Evolutionary conservation across 2,329 filamentous ascomycete genomes (phyloP).

Genomic region (Ramularia endophylla): DNA sequence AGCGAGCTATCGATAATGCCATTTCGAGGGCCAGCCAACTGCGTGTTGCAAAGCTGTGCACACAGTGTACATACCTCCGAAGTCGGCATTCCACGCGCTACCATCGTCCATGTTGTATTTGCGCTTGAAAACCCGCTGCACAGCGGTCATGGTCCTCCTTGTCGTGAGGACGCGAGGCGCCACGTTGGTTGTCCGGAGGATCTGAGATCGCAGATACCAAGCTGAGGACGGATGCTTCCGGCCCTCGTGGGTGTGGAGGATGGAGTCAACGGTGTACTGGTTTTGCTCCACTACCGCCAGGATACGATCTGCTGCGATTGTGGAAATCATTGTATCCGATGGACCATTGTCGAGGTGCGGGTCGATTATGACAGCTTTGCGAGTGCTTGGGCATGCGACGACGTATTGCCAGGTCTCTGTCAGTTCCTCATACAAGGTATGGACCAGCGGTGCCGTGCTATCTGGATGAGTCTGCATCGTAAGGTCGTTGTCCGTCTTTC

Average conservation of each 20-base stretch:
- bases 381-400: constrained; percentile 48
- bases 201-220: constrained; percentile 20
- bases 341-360: constrained; percentile 55
- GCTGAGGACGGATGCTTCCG: constrained; percentile 15
- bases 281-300: constrained; percentile 15
- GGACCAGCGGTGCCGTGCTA: constrained; percentile 17
- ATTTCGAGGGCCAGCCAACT: no score
- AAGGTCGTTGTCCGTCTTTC: not conserved
- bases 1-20: no score
- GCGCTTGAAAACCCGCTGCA: constrained; percentile 17
- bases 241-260: constrained; percentile 19
- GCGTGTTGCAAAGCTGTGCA: no score
- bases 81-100: constrained; percentile 11
- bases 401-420: constrained; percentile 58
- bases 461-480: not conserved
- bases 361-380: constrained; percentile 53
- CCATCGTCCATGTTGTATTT: constrained; percentile 19
- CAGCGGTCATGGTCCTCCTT: constrained; percentile 12
- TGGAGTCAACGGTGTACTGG: constrained; percentile 16
- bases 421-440: constrained; percentile 32
- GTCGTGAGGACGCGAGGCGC: constrained; percentile 15
- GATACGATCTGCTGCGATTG: constrained; percentile 18
- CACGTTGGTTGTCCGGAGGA: constrained; percentile 12
- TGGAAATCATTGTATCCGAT: constrained; percentile 14
- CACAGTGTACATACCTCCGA: constrained; percentile 3